Evolutionary conservation across 2,329 filamentous ascomycete species (phyloP).

Genomic region (Didymella keratinophila): DNA sequence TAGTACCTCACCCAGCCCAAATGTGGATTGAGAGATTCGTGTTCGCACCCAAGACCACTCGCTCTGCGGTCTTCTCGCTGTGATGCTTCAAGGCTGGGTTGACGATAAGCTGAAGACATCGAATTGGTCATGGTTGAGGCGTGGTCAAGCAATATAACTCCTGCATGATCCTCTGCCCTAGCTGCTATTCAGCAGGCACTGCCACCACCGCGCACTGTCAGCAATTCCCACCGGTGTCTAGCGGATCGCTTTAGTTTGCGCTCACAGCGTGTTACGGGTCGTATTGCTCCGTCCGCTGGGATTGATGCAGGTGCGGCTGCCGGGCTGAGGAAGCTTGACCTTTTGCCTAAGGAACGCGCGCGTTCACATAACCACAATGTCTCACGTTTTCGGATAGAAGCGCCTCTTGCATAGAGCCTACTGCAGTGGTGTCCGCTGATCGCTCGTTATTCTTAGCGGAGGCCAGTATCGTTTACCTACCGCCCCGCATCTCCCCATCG

Average conservation of each 20-base stretch:
- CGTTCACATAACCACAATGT: slow-evolving; percentile 23
- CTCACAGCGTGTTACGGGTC: slow-evolving; percentile 34
- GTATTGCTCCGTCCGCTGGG: slow-evolving; percentile 35
- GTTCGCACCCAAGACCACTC: neutral
- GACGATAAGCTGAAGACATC: slow-evolving; percentile 6
- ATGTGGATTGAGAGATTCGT: neutral
- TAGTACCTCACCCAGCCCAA: neutral
- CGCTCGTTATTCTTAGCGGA: slow-evolving; percentile 48
- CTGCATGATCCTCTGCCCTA: slow-evolving; percentile 17
- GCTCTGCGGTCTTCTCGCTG: neutral
- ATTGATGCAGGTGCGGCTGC: slow-evolving; percentile 44
- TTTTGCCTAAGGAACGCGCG: slow-evolving; percentile 31
- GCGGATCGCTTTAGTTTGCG: slow-evolving; percentile 26
- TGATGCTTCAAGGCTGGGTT: neutral
- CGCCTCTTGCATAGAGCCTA: slow-evolving; percentile 31
- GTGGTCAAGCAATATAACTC: slow-evolving; percentile 19
- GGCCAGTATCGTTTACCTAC: slow-evolving; percentile 25
- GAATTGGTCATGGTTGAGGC: slow-evolving; percentile 3
- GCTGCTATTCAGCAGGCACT: slow-evolving; percentile 31
- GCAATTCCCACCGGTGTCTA: slow-evolving; percentile 35
- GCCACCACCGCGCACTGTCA: slow-evolving; percentile 43
- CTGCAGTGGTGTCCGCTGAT: slow-evolving; percentile 31
- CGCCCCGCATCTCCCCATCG: slow-evolving; percentile 32
- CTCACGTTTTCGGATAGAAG: slow-evolving; percentile 23
- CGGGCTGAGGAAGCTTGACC: slow-evolving; percentile 34